phyloP scores from a whole-genome alignment of 129 eudicot genomes.

The Gnaphalium uliginosum region DNA sequence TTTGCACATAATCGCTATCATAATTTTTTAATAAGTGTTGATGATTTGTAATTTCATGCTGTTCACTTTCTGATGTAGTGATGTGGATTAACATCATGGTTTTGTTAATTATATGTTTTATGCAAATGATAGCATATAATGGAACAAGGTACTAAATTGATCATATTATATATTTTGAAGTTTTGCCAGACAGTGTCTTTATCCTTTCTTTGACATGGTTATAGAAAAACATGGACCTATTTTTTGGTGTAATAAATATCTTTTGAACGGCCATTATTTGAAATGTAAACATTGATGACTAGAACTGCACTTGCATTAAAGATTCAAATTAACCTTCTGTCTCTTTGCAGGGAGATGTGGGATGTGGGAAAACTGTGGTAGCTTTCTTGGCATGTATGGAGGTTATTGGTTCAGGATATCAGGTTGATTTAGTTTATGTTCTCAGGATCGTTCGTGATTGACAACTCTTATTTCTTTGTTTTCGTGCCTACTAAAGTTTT shows the following conservation, averaged over 20 bases:
- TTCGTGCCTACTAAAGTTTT: background rate
- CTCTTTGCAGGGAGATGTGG: slow-evolving; percentile 91
- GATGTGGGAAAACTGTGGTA: slow-evolving; percentile 98
- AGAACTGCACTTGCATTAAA: background rate
- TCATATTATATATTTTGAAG: background rate
- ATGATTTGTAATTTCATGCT: background rate
- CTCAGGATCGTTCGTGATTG: background rate
- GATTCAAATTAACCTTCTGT: background rate
- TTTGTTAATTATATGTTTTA: background rate
- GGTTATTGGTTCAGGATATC: slow-evolving; percentile 89
- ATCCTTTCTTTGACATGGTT: background rate
- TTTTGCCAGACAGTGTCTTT: background rate
- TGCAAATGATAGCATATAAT: background rate
- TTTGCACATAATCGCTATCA: background rate
- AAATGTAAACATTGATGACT: background rate
- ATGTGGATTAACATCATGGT: background rate
- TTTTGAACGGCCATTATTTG: background rate
- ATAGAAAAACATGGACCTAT: background rate
- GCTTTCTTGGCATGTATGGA: slow-evolving; percentile 99
- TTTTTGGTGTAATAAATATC: background rate
- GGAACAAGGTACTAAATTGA: background rate
- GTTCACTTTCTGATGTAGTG: background rate
- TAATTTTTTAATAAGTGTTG: slow-evolving; percentile 9
- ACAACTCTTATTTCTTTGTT: background rate
- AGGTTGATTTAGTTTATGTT: slow-evolving; percentile 50